Percentiles rank a stretch among this genome's conserved stretches.
phyloP scores from a whole-genome alignment of 805 yeast species.

The Jamesozyma piceae region DNA sequence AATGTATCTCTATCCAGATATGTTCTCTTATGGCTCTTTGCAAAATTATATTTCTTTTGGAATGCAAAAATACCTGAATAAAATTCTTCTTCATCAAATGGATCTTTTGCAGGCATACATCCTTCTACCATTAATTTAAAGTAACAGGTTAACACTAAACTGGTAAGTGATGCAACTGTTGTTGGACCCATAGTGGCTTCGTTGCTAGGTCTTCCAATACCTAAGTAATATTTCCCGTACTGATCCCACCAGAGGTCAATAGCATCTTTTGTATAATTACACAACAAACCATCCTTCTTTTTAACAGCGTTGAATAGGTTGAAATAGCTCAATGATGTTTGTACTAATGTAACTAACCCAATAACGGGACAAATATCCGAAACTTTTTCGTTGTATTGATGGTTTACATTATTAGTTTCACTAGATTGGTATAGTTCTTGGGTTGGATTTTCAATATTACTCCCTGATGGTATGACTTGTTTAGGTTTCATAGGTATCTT shows the following conservation, averaged over 20 bases:
- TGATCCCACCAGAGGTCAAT: slow-evolving; percentile 73
- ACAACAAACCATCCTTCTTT: slow-evolving; percentile 76
- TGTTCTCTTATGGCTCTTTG: slow-evolving; percentile 33
- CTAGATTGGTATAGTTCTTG: not conserved
- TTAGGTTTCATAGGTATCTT: slow-evolving; percentile 35
- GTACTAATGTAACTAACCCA: slow-evolving; percentile 67
- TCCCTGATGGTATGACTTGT: not conserved
- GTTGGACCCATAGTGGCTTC: slow-evolving; percentile 53
- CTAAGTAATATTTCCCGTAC: slow-evolving; percentile 40
- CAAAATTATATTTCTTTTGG: slow-evolving; percentile 57
- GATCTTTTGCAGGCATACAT: slow-evolving; percentile 65
- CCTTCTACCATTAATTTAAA: slow-evolving; percentile 53
- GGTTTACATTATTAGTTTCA: not conserved
- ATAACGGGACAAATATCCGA: slow-evolving; percentile 45
- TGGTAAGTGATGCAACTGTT: slow-evolving; percentile 71
- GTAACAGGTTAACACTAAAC: slow-evolving; percentile 61
- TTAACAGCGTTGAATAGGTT: slow-evolving; percentile 52
- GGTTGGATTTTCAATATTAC: not conserved
- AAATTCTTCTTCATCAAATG: slow-evolving; percentile 66
- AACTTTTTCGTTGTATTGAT: not conserved
- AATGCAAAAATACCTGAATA: slow-evolving; percentile 61
- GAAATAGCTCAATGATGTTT: slow-evolving; percentile 69
- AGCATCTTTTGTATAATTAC: slow-evolving; percentile 67
- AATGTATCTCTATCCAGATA: slow-evolving; percentile 51
- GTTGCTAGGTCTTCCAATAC: slow-evolving; percentile 27